These are phyloP conservation scores for Scedosporium dehoogii DNA, from an alignment of 2,329 filamentous ascomycete species.

Conservation along the genomic window DNA sequence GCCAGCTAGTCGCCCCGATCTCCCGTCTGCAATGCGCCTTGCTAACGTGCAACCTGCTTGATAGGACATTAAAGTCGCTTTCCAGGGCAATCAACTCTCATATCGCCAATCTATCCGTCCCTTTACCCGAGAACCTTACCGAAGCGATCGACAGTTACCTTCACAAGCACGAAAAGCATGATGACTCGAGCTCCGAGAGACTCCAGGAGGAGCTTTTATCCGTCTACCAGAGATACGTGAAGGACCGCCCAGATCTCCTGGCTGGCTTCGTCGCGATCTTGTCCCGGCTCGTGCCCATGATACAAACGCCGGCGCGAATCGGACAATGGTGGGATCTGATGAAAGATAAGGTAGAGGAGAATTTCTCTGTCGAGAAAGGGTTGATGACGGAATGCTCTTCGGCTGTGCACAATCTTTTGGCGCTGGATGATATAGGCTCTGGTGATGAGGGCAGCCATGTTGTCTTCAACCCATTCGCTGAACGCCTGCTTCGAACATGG, in stretches of 20 bases:
- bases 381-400: constrained; percentile 55
- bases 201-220: constrained; percentile 63
- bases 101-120: constrained; percentile 39
- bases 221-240: constrained; percentile 57
- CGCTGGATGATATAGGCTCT: constrained; percentile 50
- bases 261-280: constrained; percentile 62
- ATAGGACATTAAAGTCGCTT: constrained; percentile 51
- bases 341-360: constrained; percentile 19
- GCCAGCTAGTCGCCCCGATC: neutral
- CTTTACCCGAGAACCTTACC: constrained; percentile 57
- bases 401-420: constrained; percentile 54
- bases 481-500: constrained; percentile 48
- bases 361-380: constrained; percentile 50
- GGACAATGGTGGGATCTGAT: constrained; percentile 64
- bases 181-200: constrained; percentile 59
- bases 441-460: constrained; percentile 30
- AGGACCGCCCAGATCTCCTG: constrained; percentile 43
- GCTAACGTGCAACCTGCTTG: constrained; percentile 7
- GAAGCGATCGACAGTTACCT: constrained; percentile 57
- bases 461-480: constrained; percentile 39
- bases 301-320: constrained; percentile 53
- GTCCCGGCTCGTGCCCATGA: constrained; percentile 50
- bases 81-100: constrained; percentile 45
- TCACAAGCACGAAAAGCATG: constrained; percentile 54
- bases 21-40: neutral